Conservation (phyloP, 192 early-diverging fungal species). For the Gamsiella multidivaricata region DNA sequence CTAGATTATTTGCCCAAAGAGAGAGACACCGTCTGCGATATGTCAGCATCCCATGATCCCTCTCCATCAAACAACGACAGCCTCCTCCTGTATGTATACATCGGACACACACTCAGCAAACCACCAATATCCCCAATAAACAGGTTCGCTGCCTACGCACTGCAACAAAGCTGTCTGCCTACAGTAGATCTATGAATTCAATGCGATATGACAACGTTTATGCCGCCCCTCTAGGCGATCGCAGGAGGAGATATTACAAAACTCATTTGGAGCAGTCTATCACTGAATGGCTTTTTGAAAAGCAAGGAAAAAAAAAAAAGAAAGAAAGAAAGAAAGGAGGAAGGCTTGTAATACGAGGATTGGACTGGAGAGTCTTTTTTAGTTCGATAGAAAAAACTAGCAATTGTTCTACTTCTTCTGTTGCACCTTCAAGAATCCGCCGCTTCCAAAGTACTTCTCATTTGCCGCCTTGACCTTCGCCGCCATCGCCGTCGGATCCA, state of each 20-base stretch:
- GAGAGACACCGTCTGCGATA: conserved; percentile 40
- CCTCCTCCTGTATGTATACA: background rate
- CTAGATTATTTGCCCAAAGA: conserved; percentile 26
- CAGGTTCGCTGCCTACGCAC: too few species aligned
- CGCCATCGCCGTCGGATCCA: conserved; percentile 79
- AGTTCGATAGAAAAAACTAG: background rate
- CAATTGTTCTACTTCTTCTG: conserved; percentile 13
- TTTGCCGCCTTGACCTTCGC: conserved; percentile 71
- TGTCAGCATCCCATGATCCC: conserved; percentile 47
- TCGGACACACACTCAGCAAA: too few species aligned
- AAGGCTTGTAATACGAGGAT: background rate
- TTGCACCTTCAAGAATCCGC: conserved; percentile 22
- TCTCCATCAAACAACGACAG: background rate
- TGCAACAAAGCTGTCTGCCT: too few species aligned
- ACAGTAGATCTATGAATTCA: too few species aligned
- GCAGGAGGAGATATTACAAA: too few species aligned
- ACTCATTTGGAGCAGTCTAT: too few species aligned
- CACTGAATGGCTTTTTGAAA: too few species aligned
- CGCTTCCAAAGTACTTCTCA: conserved; percentile 79
- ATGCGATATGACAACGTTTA: too few species aligned
- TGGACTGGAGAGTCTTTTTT: background rate
- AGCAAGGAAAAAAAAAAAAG: background rate
- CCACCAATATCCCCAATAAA: too few species aligned
- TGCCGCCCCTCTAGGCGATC: too few species aligned
- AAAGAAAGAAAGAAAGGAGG: background rate